Percentiles rank a stretch among this genome's conserved stretches.
These are phyloP conservation scores for Begonia masoniana DNA, from an alignment of 306 rosid species.

Conservation along the genomic window DNA sequence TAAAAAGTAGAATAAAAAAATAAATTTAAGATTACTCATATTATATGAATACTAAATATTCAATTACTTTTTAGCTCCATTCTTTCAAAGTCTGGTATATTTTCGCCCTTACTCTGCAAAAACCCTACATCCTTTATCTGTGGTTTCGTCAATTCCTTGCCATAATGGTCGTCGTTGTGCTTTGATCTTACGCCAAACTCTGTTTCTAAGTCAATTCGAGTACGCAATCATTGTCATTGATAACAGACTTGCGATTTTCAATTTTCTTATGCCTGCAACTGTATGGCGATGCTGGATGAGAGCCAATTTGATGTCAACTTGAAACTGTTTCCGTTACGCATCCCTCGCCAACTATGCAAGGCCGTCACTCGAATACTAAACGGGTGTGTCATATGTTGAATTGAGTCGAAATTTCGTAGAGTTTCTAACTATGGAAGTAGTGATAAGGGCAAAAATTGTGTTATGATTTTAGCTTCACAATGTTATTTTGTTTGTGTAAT, in stretches of 20 bases:
- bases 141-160: no score
- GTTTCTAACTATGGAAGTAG: no score
- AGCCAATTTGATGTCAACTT: slow-evolving; percentile 54
- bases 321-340: slow-evolving; percentile 65
- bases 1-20: no score
- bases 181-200: no score
- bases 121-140: no score
- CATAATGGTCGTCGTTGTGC: no score
- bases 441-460: neutral
- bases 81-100: no score
- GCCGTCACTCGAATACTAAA: slow-evolving; percentile 56
- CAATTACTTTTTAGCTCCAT: no score
- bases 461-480: neutral
- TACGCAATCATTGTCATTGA: neutral
- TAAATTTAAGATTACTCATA: no score
- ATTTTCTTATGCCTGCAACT: neutral
- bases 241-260: neutral
- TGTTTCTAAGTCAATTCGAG: neutral
- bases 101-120: no score
- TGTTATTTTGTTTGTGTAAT: neutral
- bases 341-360: slow-evolving; percentile 78
- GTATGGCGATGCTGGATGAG: slow-evolving; percentile 43
- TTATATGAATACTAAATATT: no score
- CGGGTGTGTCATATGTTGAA: slow-evolving; percentile 28
- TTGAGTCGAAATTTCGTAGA: neutral